These are phyloP conservation scores for Mycoemilia scoparia DNA, from an alignment of 192 early-diverging fungal genomes.

Conservation along the genomic window DNA sequence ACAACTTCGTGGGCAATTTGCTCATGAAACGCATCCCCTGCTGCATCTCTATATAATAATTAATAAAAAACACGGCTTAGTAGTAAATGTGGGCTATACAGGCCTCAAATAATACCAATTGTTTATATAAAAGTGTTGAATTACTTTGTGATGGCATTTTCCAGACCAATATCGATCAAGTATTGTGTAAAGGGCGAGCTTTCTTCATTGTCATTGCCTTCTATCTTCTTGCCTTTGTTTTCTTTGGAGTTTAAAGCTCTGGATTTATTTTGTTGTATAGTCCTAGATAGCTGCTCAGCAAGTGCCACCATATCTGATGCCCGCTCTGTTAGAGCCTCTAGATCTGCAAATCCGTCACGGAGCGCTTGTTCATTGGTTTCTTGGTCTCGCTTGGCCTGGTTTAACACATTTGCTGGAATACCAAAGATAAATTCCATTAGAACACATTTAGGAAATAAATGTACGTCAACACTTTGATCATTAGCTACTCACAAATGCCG, in stretches of 20 bases:
- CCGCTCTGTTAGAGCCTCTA: slow-evolving; percentile 72
- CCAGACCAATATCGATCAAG: slow-evolving; percentile 76
- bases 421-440: no score
- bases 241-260: slow-evolving; percentile 22
- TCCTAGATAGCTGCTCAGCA: slow-evolving; percentile 22
- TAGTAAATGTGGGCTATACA: no score
- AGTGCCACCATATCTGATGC: slow-evolving; percentile 70
- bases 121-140: slow-evolving; percentile 4
- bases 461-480: slow-evolving; percentile 22
- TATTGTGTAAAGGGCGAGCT: slow-evolving; percentile 30
- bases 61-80: slow-evolving; percentile 14
- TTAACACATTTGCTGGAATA: slow-evolving; percentile 39
- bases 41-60: no score
- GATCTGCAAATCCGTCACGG: slow-evolving; percentile 68
- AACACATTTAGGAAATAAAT: no score
- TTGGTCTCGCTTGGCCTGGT: slow-evolving; percentile 39
- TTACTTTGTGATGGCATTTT: slow-evolving; percentile 80
- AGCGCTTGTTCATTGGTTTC: slow-evolving; percentile 59
- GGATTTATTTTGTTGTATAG: slow-evolving; percentile 17
- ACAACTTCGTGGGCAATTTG: slow-evolving; percentile 75
- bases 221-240: slow-evolving; percentile 5
- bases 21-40: slow-evolving; percentile 70
- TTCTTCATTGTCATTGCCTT: slow-evolving; percentile 12
- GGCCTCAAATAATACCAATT: neutral
- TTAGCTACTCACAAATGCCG: slow-evolving; percentile 5